Base-by-base conservation (phyloP, 768 basidiomycete species). In the Leucocoprinus leucothites region DNA sequence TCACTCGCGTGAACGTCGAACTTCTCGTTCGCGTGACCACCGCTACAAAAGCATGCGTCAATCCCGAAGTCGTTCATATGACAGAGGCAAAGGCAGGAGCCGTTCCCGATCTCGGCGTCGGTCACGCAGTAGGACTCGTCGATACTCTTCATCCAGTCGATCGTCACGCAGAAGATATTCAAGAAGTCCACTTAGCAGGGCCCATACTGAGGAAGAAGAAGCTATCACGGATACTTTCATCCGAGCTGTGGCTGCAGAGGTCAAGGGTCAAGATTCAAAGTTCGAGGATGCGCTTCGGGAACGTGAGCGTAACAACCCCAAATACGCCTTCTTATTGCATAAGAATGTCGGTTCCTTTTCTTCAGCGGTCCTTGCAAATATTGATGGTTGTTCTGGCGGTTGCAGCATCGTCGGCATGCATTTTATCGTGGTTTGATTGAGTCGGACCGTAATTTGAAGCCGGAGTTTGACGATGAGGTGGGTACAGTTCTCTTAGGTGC, bases 211-310 rank as follows among this genome's bases (percentile, higher is more conserved):
- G 42, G 87, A 87, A 22, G 85, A 81, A 2, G 82, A 86, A 22
- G 78, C 81, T 16, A 87, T 92, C 14, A 90, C 89, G 4, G 89
- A 94, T 53, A 82, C 81, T 11, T 96, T 98, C 62, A 87, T 99
- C 57, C 80, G 85, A 44, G 90, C 89, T 13, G 93, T 97, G 3
- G 93, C 94, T 18, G 81, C 81, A 2, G 89, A 93, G 68, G 85
- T 97, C 9, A 85, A 84, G 63, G 86, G 89, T 1, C 89, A 94
- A 65, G 94, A 87, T 28, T 65, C 72, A 3, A 81, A 83, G 50
- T 96, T 91, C 61, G 93, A 92, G 64, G 79, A 84, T 46, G 81
- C 77, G 26, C 72, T 98, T 55, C 78, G 78, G 61, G 86, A 87
- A 51, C 80, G 87, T 51, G 94, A 98, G 69, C 82, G 76, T 57